A percentile compares a stretch with the other conserved stretches of the same genome.
These are phyloP conservation scores for Sextonia rubra DNA, from an alignment of 164 flowering plant genomes.

Conservation along the genomic window DNA sequence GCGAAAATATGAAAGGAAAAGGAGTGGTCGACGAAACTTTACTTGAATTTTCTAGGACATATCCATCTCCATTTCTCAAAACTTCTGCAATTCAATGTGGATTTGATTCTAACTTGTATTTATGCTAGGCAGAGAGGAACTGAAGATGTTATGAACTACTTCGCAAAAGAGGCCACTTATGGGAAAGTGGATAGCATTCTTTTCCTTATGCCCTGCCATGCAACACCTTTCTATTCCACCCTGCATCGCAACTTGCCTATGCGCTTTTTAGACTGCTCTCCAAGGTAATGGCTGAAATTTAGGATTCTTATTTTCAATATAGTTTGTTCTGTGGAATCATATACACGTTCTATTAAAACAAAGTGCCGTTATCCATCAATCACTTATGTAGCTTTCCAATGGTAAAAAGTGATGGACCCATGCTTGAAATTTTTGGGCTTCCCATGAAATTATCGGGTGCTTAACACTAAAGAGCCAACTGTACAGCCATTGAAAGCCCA, in stretches of 20 bases:
- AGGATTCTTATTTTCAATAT: neutral
- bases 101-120: slow-evolving; percentile 16
- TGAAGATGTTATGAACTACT: slow-evolving; percentile 82
- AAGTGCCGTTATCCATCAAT: too few relatives aligned
- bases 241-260: slow-evolving; percentile 70
- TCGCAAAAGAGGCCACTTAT: slow-evolving; percentile 52
- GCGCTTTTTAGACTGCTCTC: slow-evolving; percentile 91
- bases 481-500: too few relatives aligned
- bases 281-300: slow-evolving; percentile 43
- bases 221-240: slow-evolving; percentile 86
- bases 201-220: slow-evolving; percentile 87
- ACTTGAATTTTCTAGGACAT: neutral
- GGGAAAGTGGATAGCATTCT: slow-evolving; percentile 60
- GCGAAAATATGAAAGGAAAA: too few relatives aligned
- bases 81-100: neutral
- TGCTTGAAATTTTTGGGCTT: neutral
- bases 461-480: too few relatives aligned
- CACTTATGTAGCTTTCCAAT: neutral
- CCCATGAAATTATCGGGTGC: neutral
- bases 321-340: neutral
- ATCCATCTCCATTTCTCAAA: neutral
- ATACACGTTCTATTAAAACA: too few relatives aligned
- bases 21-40: neutral
- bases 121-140: slow-evolving; percentile 73
- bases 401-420: neutral